Percentiles rank a stretch among this genome's conserved stretches.
Evolutionary conservation across 179 eudicot genomes (phyloP).

Genomic region (Beta macrorhiza): DNA sequence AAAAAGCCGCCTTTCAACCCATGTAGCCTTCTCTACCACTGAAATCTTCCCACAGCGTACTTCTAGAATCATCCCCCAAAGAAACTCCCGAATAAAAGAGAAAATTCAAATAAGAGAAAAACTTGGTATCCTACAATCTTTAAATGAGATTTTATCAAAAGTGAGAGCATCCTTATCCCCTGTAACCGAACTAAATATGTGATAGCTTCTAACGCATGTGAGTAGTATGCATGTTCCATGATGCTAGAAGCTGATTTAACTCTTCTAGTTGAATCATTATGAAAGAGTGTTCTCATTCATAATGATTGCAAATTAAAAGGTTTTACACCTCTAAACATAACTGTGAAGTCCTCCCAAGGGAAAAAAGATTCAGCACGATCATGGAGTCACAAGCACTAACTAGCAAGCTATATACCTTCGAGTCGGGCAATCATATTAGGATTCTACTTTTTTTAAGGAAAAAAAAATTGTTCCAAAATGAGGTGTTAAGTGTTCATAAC

Average conservation of each 20-base stretch:
- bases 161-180: background rate
- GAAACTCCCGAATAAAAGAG: background rate
- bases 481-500: too few relatives aligned
- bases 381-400: slow-evolving; percentile 2
- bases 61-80: background rate
- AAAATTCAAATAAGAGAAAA: background rate
- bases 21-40: background rate
- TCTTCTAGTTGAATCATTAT: background rate
- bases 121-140: background rate
- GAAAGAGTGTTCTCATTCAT: background rate
- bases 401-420: background rate
- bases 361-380: background rate
- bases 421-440: background rate
- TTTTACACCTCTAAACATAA: background rate
- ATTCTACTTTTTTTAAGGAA: too few relatives aligned
- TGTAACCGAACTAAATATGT: background rate
- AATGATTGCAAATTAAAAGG: background rate
- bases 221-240: background rate
- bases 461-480: too few relatives aligned
- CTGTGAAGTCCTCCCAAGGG: background rate
- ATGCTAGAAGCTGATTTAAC: background rate
- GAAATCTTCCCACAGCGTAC: background rate
- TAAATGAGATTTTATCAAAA: background rate
- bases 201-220: background rate
- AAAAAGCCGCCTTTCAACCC: too few relatives aligned